Conservation (phyloP, 2,329 filamentous ascomycete genomes). For the Plenodomus biglobosus region DNA sequence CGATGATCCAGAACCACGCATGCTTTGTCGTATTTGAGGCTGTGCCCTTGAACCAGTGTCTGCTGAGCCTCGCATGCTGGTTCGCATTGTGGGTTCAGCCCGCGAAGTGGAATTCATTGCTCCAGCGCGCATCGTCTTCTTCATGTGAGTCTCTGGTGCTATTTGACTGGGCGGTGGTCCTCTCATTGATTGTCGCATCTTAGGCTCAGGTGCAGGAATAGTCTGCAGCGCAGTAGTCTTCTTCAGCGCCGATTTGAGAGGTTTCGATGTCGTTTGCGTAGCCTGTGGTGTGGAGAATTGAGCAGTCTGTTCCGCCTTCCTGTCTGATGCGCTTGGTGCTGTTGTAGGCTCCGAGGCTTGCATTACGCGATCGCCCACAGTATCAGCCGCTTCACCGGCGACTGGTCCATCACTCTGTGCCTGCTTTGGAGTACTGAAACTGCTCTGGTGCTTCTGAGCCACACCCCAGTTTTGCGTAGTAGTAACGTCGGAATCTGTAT, state of each 20-base stretch:
- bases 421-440: constrained; percentile 63
- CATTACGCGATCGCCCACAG: constrained; percentile 9
- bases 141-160: constrained; percentile 35
- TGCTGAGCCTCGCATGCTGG: constrained; percentile 41
- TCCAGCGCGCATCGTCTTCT: constrained; percentile 37
- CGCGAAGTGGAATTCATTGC: constrained; percentile 2
- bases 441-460: constrained; percentile 70
- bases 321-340: constrained; percentile 3
- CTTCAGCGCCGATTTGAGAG: constrained; percentile 46
- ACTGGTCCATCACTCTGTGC: constrained; percentile 8
- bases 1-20: constrained; percentile 45
- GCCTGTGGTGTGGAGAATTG: constrained; percentile 9
- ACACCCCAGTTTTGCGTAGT: constrained; percentile 64
- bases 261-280: constrained; percentile 29
- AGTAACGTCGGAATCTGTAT: constrained; percentile 9
- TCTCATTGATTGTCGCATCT: constrained; percentile 11
- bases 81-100: constrained; percentile 33
- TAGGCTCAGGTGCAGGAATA: constrained; percentile 11
- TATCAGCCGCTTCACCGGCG: constrained; percentile 1
- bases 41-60: constrained; percentile 10
- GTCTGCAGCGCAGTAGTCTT: constrained; percentile 38
- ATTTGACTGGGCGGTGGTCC: constrained; percentile 6
- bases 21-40: constrained; percentile 51
- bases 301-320: too few species aligned
- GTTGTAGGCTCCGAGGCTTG: constrained; percentile 12